Base-by-base conservation (phyloP, 495 filamentous ascomycete genomes). In the Hyaloscypha finlandica region DNA sequence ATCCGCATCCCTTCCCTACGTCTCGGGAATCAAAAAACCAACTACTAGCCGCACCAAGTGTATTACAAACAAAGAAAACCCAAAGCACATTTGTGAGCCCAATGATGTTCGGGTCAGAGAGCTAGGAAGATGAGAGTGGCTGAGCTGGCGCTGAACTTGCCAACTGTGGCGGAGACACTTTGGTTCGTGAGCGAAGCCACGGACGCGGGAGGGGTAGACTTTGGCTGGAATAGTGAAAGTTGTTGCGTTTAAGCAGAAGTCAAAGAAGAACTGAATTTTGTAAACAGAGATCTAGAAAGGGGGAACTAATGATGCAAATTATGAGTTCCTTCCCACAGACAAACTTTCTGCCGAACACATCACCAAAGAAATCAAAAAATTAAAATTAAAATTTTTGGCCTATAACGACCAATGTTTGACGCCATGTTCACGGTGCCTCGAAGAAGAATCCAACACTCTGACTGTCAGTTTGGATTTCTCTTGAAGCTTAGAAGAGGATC, bases 161-260 rank as follows among this genome's bases (percentile, higher is more conserved):
- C 93, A 57, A 86, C 80, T 56, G 92, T 92, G 59, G 93, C 92
- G 31, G 90, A 91, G 74, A 97, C 86, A 69, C 93, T 25, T 1
- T 25, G 25, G 1, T 25, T 2, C 93, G 82, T 97, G 93, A 53
- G 93, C 93, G 33, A 91, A 92, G 63, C 92, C 93, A 71, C 93
- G 90, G 70, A 97, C 89, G 4, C 91, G 90, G 0, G 92, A 94
- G 1, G 93, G 93, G 83, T 88, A 97, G 20, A 94, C 90, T 75
- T 97, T 93, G 32, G 91, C 93, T 33, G 93, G 92, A 22, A 94
- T 91, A 61, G 96, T 81, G 89, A 97, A 97, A 56, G 92, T 94
- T 61, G 95, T 91, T 60, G 85, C 86, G 84, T 96, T 97, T 77
- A 93, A 92, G 12, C 93, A 92, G 73, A 96, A 96, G 76, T 97